A percentile compares a stretch with the other conserved stretches of the same genome.
phyloP scores from a whole-genome alignment of 176 grass and related monocot species.

The Poa pratensis region DNA sequence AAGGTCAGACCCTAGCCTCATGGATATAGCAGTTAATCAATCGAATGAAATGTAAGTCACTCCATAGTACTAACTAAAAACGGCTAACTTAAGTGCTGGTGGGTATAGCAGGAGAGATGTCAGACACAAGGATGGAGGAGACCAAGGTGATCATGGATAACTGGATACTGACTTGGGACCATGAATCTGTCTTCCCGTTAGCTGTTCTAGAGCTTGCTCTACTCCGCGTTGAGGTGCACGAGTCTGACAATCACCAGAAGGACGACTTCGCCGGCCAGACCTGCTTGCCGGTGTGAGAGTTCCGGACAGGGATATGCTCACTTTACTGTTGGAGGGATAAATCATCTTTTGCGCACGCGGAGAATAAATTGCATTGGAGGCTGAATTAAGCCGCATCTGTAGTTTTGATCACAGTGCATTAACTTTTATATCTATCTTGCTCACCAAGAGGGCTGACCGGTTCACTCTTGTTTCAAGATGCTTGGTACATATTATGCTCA shows the following conservation, averaged over 20 bases:
- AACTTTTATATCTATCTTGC: too few relatives aligned
- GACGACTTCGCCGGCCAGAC: conserved; percentile 83
- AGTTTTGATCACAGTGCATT: too few relatives aligned
- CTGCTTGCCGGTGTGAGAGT: conserved; percentile 79
- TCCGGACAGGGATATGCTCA: conserved; percentile 51
- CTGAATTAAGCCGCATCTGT: too few relatives aligned
- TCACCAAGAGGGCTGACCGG: too few relatives aligned
- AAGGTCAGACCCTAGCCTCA: conserved; percentile 35
- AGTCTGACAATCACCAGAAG: conserved; percentile 68
- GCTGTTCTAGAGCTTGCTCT: conserved; percentile 73
- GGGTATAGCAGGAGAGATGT: conserved; percentile 62
- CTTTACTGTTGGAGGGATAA: too few relatives aligned
- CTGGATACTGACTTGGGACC: conserved; percentile 81
- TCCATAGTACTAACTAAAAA: neutral
- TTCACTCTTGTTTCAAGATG: too few relatives aligned
- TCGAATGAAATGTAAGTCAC: neutral
- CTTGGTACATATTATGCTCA: too few relatives aligned
- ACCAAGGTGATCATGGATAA: conserved; percentile 57
- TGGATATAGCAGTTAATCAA: too few relatives aligned
- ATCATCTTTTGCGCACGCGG: too few relatives aligned
- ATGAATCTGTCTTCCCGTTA: conserved; percentile 62
- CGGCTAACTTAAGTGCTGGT: conserved; percentile 40
- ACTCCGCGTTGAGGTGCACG: conserved; percentile 81
- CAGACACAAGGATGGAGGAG: conserved; percentile 66
- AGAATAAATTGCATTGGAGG: too few relatives aligned